Conservation (phyloP, 2,329 filamentous ascomycete genomes). For the Chlorencoelia australis region DNA sequence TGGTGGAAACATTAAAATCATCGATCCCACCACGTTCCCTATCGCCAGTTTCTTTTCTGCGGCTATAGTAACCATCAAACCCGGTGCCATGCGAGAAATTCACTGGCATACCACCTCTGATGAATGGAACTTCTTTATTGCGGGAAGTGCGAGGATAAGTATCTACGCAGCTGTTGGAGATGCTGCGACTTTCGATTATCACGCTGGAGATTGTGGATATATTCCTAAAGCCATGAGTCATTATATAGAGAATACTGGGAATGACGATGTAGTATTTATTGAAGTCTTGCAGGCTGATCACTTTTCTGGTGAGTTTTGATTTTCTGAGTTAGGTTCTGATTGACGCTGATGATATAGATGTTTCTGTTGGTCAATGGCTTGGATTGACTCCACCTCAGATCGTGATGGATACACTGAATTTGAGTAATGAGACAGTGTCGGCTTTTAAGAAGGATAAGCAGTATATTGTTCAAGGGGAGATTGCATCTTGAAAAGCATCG, state of each 20-base stretch:
- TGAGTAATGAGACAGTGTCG: conserved; percentile 31
- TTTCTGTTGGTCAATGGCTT: conserved; percentile 38
- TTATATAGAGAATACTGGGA: conserved; percentile 74
- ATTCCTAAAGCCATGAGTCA: conserved; percentile 71
- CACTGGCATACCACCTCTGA: conserved; percentile 76
- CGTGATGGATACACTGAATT: conserved; percentile 44
- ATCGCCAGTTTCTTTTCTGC: conserved; percentile 65
- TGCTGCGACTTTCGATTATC: conserved; percentile 67
- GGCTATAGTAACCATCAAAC: conserved; percentile 60
- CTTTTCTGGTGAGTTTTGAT: conserved; percentile 34
- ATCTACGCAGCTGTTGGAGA: conserved; percentile 61
- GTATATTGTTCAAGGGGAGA: conserved; percentile 31
- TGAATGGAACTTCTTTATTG: conserved; percentile 74
- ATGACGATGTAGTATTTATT: conserved; percentile 64
- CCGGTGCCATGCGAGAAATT: conserved; percentile 40
- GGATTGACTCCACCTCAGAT: conserved; percentile 44
- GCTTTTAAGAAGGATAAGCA: conserved; percentile 36
- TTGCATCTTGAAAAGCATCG: too few relatives aligned
- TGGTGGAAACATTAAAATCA: conserved; percentile 63
- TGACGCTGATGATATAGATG: conserved; percentile 22
- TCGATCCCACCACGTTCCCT: conserved; percentile 67
- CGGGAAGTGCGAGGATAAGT: conserved; percentile 61
- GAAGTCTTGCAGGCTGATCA: conserved; percentile 65
- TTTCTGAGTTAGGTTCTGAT: neutral
- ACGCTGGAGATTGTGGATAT: conserved; percentile 65